phyloP scores from a whole-genome alignment of 768 basidiomycete genomes.

The Basidioascus undulatus region DNA sequence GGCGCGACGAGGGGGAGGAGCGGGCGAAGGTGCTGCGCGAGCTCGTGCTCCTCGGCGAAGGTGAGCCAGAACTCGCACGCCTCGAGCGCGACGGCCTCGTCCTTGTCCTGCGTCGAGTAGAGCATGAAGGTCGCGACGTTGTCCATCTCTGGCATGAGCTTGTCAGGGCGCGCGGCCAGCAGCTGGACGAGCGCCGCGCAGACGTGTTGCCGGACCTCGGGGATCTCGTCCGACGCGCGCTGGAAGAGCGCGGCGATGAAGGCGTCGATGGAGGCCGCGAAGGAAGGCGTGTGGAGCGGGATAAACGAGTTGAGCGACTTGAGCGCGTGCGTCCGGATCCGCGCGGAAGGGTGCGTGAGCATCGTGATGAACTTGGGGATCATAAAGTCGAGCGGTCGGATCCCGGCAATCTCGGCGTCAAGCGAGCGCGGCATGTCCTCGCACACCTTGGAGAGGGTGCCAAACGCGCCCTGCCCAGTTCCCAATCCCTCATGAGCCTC shows the following conservation, averaged over 20 bases:
- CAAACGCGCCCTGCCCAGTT: slow-evolving; percentile 52
- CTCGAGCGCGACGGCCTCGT: slow-evolving; percentile 81
- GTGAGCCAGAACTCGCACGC: slow-evolving; percentile 99
- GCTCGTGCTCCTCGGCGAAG: slow-evolving; percentile 82
- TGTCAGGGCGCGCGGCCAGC: slow-evolving; percentile 77
- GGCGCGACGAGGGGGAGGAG: slow-evolving; percentile 79
- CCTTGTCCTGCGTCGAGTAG: slow-evolving; percentile 90
- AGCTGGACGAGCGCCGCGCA: slow-evolving; percentile 87
- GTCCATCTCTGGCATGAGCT: slow-evolving; percentile 81
- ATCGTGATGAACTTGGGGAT: slow-evolving; percentile 81
- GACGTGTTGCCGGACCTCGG: slow-evolving; percentile 81
- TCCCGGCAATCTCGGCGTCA: slow-evolving; percentile 75
- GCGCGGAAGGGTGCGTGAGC: slow-evolving; percentile 58
- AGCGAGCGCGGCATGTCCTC: slow-evolving; percentile 82
- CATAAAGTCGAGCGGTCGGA: slow-evolving; percentile 85
- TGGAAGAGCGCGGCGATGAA: slow-evolving; percentile 88
- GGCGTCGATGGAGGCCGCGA: slow-evolving; percentile 71
- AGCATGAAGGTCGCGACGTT: slow-evolving; percentile 98
- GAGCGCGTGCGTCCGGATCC: slow-evolving; percentile 81
- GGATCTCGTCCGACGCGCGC: slow-evolving; percentile 76
- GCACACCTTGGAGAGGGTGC: slow-evolving; percentile 80
- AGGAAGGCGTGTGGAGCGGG: slow-evolving; percentile 39
- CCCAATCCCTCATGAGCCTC: not conserved
- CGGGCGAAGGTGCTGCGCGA: slow-evolving; percentile 60
- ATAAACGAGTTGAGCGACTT: slow-evolving; percentile 88